Conservation (phyloP, 106 monocot genomes). For the Posidonia australis region DNA sequence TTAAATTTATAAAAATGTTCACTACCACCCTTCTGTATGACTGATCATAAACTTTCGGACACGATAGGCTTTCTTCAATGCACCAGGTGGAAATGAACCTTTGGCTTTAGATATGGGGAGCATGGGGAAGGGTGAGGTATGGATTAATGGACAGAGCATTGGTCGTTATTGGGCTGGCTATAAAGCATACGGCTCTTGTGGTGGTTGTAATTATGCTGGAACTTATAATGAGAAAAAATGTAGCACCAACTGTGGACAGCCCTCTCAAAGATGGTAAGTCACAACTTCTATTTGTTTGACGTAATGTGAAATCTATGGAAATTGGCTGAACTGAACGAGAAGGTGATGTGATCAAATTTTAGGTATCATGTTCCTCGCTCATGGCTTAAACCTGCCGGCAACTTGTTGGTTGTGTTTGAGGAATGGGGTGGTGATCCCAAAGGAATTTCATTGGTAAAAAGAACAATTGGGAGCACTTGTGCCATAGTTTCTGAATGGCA, state of each 20-base stretch:
- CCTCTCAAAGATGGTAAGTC: conserved; percentile 65
- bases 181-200: conserved; percentile 63
- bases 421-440: conserved; percentile 39
- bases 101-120: conserved; percentile 73
- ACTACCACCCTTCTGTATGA: neutral
- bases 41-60: neutral
- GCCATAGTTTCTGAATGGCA: conserved; percentile 15
- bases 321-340: neutral
- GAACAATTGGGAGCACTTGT: conserved; percentile 18
- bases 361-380: conserved; percentile 45
- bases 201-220: conserved; percentile 48
- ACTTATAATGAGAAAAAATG: conserved; percentile 53
- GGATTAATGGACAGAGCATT: conserved; percentile 72
- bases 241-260: conserved; percentile 38
- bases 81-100: conserved; percentile 57
- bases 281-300: neutral
- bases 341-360: neutral
- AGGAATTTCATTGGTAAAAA: conserved; percentile 32
- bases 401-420: conserved; percentile 35
- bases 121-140: conserved; percentile 81
- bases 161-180: conserved; percentile 67
- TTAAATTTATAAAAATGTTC: neutral
- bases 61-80: conserved; percentile 58
- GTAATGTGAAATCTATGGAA: neutral
- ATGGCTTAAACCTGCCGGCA: conserved; percentile 35